phyloP scores from a whole-genome alignment of 805 yeast species.

The Teunomyces lycoperdinae region DNA sequence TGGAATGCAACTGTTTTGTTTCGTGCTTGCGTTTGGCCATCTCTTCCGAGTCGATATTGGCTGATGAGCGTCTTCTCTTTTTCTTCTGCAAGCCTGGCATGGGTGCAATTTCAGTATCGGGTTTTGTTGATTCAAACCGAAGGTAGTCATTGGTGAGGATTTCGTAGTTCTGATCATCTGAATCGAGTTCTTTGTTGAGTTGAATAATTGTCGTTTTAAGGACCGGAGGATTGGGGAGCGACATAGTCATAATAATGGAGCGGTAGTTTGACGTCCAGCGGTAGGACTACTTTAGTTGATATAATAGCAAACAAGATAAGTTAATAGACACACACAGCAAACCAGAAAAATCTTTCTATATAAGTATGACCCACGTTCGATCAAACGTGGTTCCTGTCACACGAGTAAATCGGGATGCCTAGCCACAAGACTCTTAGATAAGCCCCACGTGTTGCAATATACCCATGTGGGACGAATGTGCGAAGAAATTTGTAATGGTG shows the following conservation, averaged over 20 bases:
- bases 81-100: constrained; percentile 14
- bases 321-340: no score
- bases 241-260: not conserved
- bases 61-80: constrained; percentile 39
- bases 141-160: constrained; percentile 39
- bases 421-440: constrained; percentile 1
- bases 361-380: constrained; percentile 8
- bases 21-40: constrained; percentile 40
- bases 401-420: constrained; percentile 2
- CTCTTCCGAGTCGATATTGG: constrained; percentile 39
- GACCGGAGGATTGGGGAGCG: constrained; percentile 39
- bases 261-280: not conserved
- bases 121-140: constrained; percentile 4
- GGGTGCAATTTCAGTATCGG: not conserved
- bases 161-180: constrained; percentile 41
- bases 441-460: constrained; percentile 3
- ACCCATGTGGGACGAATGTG: constrained; percentile 1
- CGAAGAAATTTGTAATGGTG: no score
- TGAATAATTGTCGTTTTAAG: constrained; percentile 45
- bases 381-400: constrained; percentile 9
- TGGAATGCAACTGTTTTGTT: constrained; percentile 57
- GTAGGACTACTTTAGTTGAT: not conserved
- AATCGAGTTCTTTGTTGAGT: constrained; percentile 41
- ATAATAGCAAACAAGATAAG: not conserved
- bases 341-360: not conserved